Evolutionary conservation across 148 eudicot genomes (phyloP).

Genomic region (Fagopyrum homotropicum): DNA sequence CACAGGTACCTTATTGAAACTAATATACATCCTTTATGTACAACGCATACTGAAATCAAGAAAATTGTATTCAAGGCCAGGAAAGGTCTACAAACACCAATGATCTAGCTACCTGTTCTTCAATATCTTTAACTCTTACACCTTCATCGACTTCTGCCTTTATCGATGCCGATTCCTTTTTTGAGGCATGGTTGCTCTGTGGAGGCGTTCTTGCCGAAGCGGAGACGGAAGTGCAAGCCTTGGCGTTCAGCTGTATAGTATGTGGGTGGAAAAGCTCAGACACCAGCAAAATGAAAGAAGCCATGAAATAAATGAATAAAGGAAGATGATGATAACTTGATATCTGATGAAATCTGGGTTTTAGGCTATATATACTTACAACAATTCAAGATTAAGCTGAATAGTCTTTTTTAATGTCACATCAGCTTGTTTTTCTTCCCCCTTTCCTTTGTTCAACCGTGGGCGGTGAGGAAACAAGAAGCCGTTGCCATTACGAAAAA

Average conservation of each 20-base stretch:
- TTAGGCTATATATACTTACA: neutral
- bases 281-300: neutral
- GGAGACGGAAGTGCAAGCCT: neutral
- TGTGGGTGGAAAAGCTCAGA: constrained; percentile 6
- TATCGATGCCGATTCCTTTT: neutral
- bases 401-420: neutral
- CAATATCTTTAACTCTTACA: neutral
- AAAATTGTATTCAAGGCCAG: constrained; percentile 5
- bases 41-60: neutral
- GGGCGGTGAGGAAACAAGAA: neutral
- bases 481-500: neutral
- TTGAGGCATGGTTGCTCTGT: neutral
- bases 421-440: neutral
- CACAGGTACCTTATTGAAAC: neutral
- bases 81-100: constrained; percentile 10
- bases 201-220: neutral
- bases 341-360: neutral
- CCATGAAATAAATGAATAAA: neutral
- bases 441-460: neutral
- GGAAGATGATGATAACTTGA: neutral
- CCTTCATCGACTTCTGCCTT: neutral
- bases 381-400: neutral
- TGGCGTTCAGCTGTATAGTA: neutral
- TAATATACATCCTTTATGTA: neutral
- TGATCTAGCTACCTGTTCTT: constrained; percentile 7